Percentiles rank a stretch among this genome's conserved stretches.
phyloP scores from a whole-genome alignment of 441 rosid species.

The Francoa sonchifolia region DNA sequence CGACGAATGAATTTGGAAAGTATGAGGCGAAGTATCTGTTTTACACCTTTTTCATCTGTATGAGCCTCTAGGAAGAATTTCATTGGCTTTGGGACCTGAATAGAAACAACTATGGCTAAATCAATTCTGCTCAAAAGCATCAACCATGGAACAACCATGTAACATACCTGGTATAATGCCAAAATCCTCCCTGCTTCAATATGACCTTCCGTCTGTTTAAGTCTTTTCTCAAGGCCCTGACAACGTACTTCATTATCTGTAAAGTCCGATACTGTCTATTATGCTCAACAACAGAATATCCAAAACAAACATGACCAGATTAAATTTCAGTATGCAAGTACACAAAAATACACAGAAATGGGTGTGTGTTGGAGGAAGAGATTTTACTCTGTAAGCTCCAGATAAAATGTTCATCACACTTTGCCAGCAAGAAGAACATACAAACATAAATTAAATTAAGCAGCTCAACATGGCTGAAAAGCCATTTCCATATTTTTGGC shows the following conservation, averaged over 20 bases:
- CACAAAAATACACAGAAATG: too few species aligned
- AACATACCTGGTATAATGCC: slow-evolving; percentile 79
- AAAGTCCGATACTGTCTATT: slow-evolving; percentile 15
- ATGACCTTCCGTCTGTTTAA: slow-evolving; percentile 71
- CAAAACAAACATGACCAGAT: too few species aligned
- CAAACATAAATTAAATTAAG: too few species aligned
- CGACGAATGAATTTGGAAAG: slow-evolving; percentile 88
- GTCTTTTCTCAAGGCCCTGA: slow-evolving; percentile 46
- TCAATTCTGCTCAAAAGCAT: background rate
- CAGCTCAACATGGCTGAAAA: too few species aligned
- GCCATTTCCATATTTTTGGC: too few species aligned
- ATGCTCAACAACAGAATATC: slow-evolving; percentile 4
- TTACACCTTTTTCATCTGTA: slow-evolving; percentile 78
- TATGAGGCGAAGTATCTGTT: slow-evolving; percentile 87
- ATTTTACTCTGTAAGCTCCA: too few species aligned
- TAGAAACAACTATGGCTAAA: slow-evolving; percentile 9
- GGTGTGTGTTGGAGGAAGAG: too few species aligned
- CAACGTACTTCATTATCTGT: slow-evolving; percentile 32
- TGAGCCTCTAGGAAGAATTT: slow-evolving; percentile 63
- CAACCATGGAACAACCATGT: too few species aligned
- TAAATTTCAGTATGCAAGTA: too few species aligned
- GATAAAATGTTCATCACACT: too few species aligned
- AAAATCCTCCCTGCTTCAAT: slow-evolving; percentile 88
- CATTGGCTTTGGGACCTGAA: slow-evolving; percentile 90
- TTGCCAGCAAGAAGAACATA: too few species aligned